Conservation (phyloP, 2,329 filamentous ascomycete genomes). For the Diaporthe helianthi region DNA sequence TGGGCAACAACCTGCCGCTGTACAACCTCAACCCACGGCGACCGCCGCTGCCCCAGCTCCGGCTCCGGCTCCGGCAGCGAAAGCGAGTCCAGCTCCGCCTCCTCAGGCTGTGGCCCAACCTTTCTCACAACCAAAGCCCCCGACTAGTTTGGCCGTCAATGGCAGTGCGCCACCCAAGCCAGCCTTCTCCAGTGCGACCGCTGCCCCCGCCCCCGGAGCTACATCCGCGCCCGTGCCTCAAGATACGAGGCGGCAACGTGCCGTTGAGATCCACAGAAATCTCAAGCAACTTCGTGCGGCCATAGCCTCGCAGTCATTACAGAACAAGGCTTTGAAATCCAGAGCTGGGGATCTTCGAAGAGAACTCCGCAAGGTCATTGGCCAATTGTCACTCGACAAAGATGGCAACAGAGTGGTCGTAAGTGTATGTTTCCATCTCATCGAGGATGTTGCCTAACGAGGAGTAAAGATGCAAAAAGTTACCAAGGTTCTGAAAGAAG, state of each 20-base stretch:
- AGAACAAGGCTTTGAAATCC: constrained; percentile 65
- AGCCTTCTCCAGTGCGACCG: background rate
- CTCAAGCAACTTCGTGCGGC: constrained; percentile 64
- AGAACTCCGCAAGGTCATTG: constrained; percentile 73
- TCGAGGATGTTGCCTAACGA: constrained; percentile 28
- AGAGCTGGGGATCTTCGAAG: constrained; percentile 75
- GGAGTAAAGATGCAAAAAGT: constrained; percentile 55
- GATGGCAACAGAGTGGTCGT: constrained; percentile 56
- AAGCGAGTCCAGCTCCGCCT: background rate
- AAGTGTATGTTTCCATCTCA: background rate
- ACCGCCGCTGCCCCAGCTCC: constrained; percentile 10
- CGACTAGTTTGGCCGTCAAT: constrained; percentile 12
- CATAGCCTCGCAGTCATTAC: constrained; percentile 61
- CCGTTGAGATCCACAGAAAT: constrained; percentile 68
- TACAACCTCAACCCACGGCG: constrained; percentile 19
- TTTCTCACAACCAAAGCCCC: background rate
- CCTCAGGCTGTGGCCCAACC: background rate
- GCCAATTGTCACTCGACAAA: constrained; percentile 64
- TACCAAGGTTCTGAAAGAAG: constrained; percentile 57
- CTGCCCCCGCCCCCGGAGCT: background rate
- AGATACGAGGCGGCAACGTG: constrained; percentile 48
- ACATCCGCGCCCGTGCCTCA: constrained; percentile 18
- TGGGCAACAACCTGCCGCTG: constrained; percentile 21
- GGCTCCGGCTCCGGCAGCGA: constrained; percentile 17
- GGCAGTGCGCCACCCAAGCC: constrained; percentile 13